These are phyloP conservation scores for Hamiltosporidium magnivora DNA, from an alignment of 371 early-diverging fungal species.

Conservation along the genomic window DNA sequence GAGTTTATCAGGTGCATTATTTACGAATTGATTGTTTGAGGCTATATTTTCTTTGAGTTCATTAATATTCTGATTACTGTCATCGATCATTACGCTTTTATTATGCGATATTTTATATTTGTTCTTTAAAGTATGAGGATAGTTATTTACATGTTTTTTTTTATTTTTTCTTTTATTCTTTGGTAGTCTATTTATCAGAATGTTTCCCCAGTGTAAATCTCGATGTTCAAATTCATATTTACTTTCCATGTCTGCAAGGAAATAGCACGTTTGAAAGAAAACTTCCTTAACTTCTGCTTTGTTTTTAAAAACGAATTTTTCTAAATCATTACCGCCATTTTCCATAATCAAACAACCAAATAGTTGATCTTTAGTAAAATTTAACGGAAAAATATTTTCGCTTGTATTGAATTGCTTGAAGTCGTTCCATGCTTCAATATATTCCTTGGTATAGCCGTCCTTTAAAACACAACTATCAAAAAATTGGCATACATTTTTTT, in stretches of 20 bases:
- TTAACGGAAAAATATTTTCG: not conserved
- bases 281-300: conserved; percentile 6
- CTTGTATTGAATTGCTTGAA: conserved; percentile 10
- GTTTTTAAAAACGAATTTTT: conserved; percentile 36
- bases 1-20: not conserved
- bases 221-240: conserved; percentile 50
- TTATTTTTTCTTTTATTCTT: no score
- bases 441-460: conserved; percentile 26
- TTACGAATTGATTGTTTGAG: not conserved
- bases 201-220: conserved; percentile 55
- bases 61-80: no score
- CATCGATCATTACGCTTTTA: no score
- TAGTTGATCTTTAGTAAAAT: not conserved
- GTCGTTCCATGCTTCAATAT: conserved; percentile 14
- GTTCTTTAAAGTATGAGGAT: no score
- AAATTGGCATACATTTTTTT: conserved; percentile 23
- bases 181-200: conserved; percentile 18
- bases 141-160: no score
- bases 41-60: not conserved
- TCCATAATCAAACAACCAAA: conserved; percentile 44
- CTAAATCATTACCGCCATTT: conserved; percentile 35
- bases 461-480: conserved; percentile 15
- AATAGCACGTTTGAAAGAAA: not conserved
- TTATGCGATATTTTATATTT: no score
- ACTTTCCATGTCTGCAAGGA: conserved; percentile 28